Conservation (phyloP, 208 protist genomes). For the Trypanosoma brucei region DNA sequence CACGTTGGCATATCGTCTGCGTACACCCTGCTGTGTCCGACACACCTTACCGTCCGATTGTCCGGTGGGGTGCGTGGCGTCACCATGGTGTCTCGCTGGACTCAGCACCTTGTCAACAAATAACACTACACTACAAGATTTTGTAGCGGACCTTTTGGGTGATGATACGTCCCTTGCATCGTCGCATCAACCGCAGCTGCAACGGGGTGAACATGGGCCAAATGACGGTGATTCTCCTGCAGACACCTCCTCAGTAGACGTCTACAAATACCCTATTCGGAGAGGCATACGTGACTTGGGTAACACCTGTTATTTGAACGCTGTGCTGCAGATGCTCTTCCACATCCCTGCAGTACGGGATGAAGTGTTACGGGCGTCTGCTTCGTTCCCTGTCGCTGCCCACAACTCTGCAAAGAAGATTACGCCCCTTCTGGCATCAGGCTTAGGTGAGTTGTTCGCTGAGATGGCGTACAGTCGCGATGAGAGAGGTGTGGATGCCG, state of each 20-base stretch:
- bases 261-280: constrained; percentile 31
- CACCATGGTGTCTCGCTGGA: constrained; percentile 50
- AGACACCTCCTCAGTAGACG: no score
- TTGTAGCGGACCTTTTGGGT: constrained; percentile 30
- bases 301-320: constrained; percentile 90
- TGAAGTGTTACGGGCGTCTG: constrained; percentile 39
- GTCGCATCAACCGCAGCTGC: not conserved
- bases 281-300: constrained; percentile 75
- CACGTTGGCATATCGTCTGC: constrained; percentile 44
- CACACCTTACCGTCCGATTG: constrained; percentile 16
- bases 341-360: constrained; percentile 45
- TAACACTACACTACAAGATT: constrained; percentile 28
- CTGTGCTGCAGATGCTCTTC: constrained; percentile 80
- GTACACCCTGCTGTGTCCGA: constrained; percentile 30
- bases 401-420: not conserved
- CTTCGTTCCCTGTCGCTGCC: constrained; percentile 5
- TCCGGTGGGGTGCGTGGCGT: constrained; percentile 39
- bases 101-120: constrained; percentile 34
- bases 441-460: constrained; percentile 63
- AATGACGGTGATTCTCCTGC: not conserved
- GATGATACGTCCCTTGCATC: constrained; percentile 22
- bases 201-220: not conserved
- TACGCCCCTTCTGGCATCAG: constrained; percentile 19
- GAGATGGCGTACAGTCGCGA: constrained; percentile 69
- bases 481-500: constrained; percentile 40